Conservation (phyloP, 208 protist species). For the Trypanosoma vivax region DNA sequence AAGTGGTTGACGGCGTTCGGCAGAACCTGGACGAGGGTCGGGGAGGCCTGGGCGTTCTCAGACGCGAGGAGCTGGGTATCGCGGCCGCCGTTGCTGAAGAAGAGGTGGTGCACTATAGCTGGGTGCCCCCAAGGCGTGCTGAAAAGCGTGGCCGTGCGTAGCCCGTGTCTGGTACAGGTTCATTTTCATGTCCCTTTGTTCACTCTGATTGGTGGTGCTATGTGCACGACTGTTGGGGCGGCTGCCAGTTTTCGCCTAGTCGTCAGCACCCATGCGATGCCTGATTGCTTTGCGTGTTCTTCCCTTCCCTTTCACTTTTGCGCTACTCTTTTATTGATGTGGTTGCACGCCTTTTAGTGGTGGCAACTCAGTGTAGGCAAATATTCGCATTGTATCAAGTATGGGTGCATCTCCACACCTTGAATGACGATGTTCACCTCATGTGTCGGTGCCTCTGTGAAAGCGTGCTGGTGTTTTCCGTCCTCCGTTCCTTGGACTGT, state of each 20-base stretch:
- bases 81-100: slow-evolving; percentile 33
- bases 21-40: slow-evolving; percentile 87
- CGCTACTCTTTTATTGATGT: no score
- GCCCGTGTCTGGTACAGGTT: no score
- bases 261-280: no score
- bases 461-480: background rate
- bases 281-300: no score
- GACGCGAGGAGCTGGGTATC: slow-evolving; percentile 62
- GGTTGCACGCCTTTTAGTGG: no score
- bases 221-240: no score
- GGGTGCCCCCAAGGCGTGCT: slow-evolving; percentile 40
- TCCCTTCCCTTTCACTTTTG: no score
- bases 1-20: slow-evolving; percentile 91
- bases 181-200: background rate
- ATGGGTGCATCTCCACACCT: no score
- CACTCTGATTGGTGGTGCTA: no score
- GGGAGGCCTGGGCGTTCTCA: slow-evolving; percentile 84
- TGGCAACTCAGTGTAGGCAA: no score
- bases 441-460: background rate
- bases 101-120: slow-evolving; percentile 52
- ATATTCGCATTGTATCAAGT: no score
- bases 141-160: slow-evolving; percentile 9
- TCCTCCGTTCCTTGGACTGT: background rate
- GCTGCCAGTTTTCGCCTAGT: no score
- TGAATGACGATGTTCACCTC: background rate